Conservation (phyloP, 23 red algal species). For the Gracilariopsis chorda region DNA sequence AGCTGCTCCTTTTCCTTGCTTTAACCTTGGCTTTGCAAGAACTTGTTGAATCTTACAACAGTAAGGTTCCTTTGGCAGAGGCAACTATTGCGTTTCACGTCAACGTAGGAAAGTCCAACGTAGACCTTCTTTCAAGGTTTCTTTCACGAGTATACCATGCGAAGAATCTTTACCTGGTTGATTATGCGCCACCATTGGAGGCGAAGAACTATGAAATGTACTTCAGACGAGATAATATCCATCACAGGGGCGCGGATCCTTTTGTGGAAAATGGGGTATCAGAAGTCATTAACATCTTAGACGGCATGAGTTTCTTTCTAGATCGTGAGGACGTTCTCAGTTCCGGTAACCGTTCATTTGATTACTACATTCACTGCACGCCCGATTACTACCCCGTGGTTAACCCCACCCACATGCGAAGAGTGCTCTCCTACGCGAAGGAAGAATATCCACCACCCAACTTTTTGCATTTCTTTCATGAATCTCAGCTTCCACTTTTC, state of each 20-base stretch:
- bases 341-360: neutral
- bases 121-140: constrained; percentile 13
- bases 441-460: neutral
- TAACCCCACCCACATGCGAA: constrained; percentile 16
- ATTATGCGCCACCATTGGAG: constrained; percentile 9
- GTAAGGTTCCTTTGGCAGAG: neutral
- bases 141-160: constrained; percentile 43
- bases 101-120: constrained; percentile 5
- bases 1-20: too few species aligned
- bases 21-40: neutral
- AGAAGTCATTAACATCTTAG: constrained; percentile 45
- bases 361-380: constrained; percentile 47
- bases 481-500: constrained; percentile 29
- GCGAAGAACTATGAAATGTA: neutral
- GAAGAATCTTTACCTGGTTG: constrained; percentile 39
- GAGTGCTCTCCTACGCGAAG: neutral
- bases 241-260: constrained; percentile 24
- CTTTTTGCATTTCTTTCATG: constrained; percentile 42
- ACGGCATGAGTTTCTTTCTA: constrained; percentile 52
- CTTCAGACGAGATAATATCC: neutral
- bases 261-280: constrained; percentile 39
- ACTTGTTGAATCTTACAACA: neutral
- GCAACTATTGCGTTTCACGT: constrained; percentile 59
- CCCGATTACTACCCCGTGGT: constrained; percentile 36
- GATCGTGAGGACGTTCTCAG: constrained; percentile 27